phyloP scores from a whole-genome alignment of 257 asterid genomes.

The Petunia axillaris region DNA sequence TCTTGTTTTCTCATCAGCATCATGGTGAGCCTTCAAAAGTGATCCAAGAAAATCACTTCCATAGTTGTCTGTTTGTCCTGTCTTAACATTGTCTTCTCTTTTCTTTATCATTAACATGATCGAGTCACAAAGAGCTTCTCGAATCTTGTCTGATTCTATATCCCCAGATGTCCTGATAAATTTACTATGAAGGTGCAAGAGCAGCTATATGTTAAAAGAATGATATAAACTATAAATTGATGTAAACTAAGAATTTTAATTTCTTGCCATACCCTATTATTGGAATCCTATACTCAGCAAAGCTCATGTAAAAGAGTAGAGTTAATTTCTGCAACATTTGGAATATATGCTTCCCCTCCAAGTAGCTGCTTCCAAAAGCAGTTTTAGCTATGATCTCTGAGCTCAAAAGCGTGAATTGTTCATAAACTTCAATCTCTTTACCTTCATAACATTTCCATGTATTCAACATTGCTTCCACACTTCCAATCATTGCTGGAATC shows the following conservation, averaged over 20 bases:
- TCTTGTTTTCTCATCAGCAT: no score
- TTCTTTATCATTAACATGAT: no score
- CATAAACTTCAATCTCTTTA: constrained; percentile 59
- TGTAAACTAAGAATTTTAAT: neutral
- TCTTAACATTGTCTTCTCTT: no score
- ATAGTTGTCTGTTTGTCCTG: no score
- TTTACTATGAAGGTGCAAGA: constrained; percentile 27
- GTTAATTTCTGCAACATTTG: constrained; percentile 54
- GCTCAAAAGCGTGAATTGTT: constrained; percentile 51
- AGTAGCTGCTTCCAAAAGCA: constrained; percentile 68
- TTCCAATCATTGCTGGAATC: no score
- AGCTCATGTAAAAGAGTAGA: constrained; percentile 42
- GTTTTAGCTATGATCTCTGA: constrained; percentile 63
- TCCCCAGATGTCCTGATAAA: constrained; percentile 49
- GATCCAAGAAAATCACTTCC: no score
- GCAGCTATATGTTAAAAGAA: neutral
- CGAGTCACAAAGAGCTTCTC: no score
- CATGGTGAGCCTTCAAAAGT: no score
- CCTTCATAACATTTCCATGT: constrained; percentile 53
- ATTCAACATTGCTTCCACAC: constrained; percentile 41
- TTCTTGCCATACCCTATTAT: constrained; percentile 37
- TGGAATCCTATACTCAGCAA: constrained; percentile 47
- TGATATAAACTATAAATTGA: neutral
- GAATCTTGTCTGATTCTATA: constrained; percentile 41
- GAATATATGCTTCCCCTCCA: constrained; percentile 65